Conservation (phyloP, 1,284 basidiomycete species). For the Athelia sp. region DNA sequence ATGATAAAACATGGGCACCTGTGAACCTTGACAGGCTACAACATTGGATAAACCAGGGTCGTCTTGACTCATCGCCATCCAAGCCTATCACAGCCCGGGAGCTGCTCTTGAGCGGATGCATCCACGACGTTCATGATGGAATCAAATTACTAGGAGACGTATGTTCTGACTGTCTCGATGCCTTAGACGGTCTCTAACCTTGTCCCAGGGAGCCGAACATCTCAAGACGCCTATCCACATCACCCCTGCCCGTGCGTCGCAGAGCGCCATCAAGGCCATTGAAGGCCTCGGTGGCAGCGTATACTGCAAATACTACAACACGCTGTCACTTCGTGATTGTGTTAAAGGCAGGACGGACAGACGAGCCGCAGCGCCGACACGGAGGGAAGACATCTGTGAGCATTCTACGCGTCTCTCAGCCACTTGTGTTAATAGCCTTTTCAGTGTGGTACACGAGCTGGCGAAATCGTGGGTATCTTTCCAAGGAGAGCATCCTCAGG, state of each 20-base stretch:
- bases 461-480: constrained; percentile 70
- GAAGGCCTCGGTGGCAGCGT: constrained; percentile 82
- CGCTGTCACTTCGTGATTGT: constrained; percentile 77
- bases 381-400: constrained; percentile 81
- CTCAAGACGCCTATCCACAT: constrained; percentile 78
- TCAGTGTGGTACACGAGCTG: constrained; percentile 75
- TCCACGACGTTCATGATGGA: constrained; percentile 86
- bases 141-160: constrained; percentile 89
- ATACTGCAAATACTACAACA: constrained; percentile 91
- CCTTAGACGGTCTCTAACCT: constrained; percentile 6
- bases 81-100: constrained; percentile 88
- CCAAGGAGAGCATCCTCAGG: constrained; percentile 48
- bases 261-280: constrained; percentile 82
- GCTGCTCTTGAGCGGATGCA: constrained; percentile 79
- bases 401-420: constrained; percentile 2
- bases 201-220: constrained; percentile 54
- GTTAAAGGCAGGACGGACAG: constrained; percentile 70
- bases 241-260: constrained; percentile 81
- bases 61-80: constrained; percentile 73
- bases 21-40: constrained; percentile 88
- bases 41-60: constrained; percentile 84
- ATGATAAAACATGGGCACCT: constrained; percentile 72
- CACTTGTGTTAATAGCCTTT: not conserved
- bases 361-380: constrained; percentile 74
- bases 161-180: constrained; percentile 21